Conservation (phyloP, 2,329 filamentous ascomycete species). For the Clarireedia monteithiana region DNA sequence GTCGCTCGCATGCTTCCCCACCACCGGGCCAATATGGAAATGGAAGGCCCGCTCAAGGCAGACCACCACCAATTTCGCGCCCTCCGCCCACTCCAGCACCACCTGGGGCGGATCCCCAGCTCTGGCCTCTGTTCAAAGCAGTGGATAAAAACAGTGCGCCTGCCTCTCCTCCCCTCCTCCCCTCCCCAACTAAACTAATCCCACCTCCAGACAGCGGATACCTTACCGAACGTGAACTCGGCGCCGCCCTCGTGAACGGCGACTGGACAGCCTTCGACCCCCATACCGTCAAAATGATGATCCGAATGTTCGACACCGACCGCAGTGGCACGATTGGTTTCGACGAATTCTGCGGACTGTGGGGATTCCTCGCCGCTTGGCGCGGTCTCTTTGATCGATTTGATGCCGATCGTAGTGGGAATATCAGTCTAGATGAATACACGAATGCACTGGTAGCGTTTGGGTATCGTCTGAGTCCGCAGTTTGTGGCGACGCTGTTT, state of each 20-base stretch:
- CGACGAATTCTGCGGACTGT: conserved; percentile 91
- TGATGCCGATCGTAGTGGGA: conserved; percentile 78
- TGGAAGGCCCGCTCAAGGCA: conserved; percentile 34
- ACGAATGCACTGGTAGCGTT: conserved; percentile 85
- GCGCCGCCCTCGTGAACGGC: conserved; percentile 86
- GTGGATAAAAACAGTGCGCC: conserved; percentile 78
- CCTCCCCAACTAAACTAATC: background rate
- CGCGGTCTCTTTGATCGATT: conserved; percentile 91
- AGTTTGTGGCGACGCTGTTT: conserved; percentile 81
- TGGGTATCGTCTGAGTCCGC: conserved; percentile 78
- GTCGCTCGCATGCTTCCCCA: conserved; percentile 36
- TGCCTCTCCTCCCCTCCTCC: conserved; percentile 14
- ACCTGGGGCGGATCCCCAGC: conserved; percentile 56
- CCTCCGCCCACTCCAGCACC: conserved; percentile 58
- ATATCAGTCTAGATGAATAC: conserved; percentile 82
- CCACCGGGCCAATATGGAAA: conserved; percentile 35
- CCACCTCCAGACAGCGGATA: conserved; percentile 57
- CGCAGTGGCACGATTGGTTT: conserved; percentile 85
- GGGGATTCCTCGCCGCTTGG: conserved; percentile 95
- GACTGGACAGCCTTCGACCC: conserved; percentile 92
- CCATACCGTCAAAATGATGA: conserved; percentile 97
- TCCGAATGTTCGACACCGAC: conserved; percentile 97
- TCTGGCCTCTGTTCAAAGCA: conserved; percentile 80
- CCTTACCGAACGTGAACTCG: conserved; percentile 78
- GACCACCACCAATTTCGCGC: conserved; percentile 45